Conservation (phyloP, 1,284 basidiomycete species). For the Tetrapyrgos nigripes region DNA sequence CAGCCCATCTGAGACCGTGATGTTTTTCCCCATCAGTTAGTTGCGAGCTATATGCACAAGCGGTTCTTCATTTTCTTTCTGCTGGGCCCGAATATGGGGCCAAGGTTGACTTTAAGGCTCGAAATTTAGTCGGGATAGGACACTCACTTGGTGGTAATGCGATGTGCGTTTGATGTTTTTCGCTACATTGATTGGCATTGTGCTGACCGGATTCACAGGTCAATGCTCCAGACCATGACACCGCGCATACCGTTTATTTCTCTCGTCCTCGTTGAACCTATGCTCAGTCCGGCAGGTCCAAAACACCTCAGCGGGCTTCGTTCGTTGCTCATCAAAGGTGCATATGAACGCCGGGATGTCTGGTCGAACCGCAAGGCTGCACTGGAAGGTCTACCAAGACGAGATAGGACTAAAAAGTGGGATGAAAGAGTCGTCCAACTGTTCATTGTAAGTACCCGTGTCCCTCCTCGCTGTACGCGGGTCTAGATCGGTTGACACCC, state of each 20-base stretch:
- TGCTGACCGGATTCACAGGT: slow-evolving; percentile 37
- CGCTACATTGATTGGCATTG: background rate
- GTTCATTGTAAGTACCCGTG: slow-evolving; percentile 49
- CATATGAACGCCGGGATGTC: slow-evolving; percentile 50
- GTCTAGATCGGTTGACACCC: no score
- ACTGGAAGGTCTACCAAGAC: slow-evolving; percentile 36
- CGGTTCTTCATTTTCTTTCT: slow-evolving; percentile 58
- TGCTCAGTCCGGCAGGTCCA: slow-evolving; percentile 55
- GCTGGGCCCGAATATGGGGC: slow-evolving; percentile 42
- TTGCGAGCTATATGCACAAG: slow-evolving; percentile 63
- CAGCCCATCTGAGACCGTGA: slow-evolving; percentile 2
- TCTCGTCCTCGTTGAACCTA: slow-evolving; percentile 61
- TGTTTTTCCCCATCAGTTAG: slow-evolving; percentile 46
- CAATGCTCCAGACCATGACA: slow-evolving; percentile 52
- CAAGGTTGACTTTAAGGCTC: slow-evolving; percentile 49
- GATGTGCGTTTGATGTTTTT: slow-evolving; percentile 47
- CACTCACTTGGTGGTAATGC: slow-evolving; percentile 69
- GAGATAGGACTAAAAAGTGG: slow-evolving; percentile 48
- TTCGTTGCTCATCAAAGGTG: slow-evolving; percentile 45
- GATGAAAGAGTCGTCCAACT: slow-evolving; percentile 51
- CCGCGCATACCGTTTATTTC: slow-evolving; percentile 50
- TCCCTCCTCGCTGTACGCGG: background rate
- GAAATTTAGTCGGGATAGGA: slow-evolving; percentile 62
- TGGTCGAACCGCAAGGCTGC: slow-evolving; percentile 55
- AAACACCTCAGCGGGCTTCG: slow-evolving; percentile 47